Percentiles rank a stretch among this genome's conserved stretches.
Conservation (phyloP, 257 asterid species). For the Prunella vulgaris region DNA sequence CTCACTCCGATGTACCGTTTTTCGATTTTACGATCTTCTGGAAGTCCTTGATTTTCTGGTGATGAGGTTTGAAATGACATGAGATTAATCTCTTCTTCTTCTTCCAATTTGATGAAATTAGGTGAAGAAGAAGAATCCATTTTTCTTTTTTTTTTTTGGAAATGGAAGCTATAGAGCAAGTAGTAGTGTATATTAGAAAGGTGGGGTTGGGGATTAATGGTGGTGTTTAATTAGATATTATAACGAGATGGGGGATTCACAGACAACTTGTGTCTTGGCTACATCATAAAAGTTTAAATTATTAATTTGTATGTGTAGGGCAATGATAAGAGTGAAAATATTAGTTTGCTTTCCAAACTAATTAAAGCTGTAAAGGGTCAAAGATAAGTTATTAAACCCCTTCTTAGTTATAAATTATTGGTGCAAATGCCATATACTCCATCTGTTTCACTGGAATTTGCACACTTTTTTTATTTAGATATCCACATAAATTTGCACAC, state of each 20-base stretch:
- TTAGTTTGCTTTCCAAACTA: background rate
- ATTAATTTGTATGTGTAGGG: background rate
- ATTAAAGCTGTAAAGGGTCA: constrained; percentile 15
- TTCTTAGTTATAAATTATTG: background rate
- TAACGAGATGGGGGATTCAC: background rate
- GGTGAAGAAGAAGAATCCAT: constrained; percentile 12
- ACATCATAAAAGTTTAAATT: background rate
- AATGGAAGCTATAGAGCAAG: no score
- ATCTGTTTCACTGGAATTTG: no score
- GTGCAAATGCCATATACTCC: background rate
- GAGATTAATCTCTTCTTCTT: background rate
- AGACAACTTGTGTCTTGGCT: background rate
- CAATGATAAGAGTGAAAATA: background rate
- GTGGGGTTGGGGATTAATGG: background rate
- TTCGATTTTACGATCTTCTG: background rate
- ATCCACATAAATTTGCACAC: no score
- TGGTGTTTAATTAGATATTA: background rate
- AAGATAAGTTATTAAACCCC: background rate
- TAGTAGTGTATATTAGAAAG: background rate
- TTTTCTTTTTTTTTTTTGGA: no score
- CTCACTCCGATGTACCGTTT: constrained; percentile 30
- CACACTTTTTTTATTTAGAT: no score
- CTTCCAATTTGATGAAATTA: constrained; percentile 6
- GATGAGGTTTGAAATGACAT: constrained; percentile 6
- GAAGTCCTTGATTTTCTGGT: background rate